Evolutionary conservation across 1,284 basidiomycete species (phyloP).

Genomic region (Ustilago xerochloae): DNA sequence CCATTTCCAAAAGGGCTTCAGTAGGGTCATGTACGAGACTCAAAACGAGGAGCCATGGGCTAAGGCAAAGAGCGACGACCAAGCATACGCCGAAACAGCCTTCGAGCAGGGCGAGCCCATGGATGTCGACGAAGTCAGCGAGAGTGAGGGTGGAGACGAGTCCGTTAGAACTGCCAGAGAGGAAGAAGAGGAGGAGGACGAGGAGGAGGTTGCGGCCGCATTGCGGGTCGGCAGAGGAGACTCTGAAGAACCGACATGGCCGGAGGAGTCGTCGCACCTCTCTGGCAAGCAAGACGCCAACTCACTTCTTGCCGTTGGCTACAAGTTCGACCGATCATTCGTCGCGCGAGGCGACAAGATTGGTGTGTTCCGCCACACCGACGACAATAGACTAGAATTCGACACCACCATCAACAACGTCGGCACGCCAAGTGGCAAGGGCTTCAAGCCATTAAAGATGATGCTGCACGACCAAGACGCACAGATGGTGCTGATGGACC

Average conservation of each 20-base stretch:
- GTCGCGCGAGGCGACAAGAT: conserved; percentile 96
- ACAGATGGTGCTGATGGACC: conserved; percentile 94
- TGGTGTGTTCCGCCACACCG: conserved; percentile 91
- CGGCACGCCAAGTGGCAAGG: conserved; percentile 81
- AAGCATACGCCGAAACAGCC: conserved; percentile 74
- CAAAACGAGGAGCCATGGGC: conserved; percentile 80
- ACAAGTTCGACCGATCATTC: conserved; percentile 94
- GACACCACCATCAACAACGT: conserved; percentile 88
- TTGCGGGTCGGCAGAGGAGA: conserved; percentile 30
- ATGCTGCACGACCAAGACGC: conserved; percentile 98
- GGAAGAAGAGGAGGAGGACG: conserved; percentile 71
- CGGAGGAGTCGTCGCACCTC: conserved; percentile 41
- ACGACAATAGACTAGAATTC: conserved; percentile 83
- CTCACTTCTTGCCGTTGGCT: conserved; percentile 91
- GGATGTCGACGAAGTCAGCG: conserved; percentile 67
- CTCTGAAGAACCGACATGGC: conserved; percentile 28
- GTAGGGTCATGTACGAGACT: conserved; percentile 83
- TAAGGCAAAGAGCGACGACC: conserved; percentile 76
- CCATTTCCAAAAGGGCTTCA: conserved; percentile 77
- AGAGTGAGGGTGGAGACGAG: conserved; percentile 50
- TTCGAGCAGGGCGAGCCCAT: conserved; percentile 84
- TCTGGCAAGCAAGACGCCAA: conserved; percentile 71
- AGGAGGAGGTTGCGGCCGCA: conserved; percentile 73
- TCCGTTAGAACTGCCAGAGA: conserved; percentile 37
- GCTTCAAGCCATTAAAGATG: conserved; percentile 85